Conservation (phyloP, 2,329 filamentous ascomycete species). For the Sporothrix protearum region DNA sequence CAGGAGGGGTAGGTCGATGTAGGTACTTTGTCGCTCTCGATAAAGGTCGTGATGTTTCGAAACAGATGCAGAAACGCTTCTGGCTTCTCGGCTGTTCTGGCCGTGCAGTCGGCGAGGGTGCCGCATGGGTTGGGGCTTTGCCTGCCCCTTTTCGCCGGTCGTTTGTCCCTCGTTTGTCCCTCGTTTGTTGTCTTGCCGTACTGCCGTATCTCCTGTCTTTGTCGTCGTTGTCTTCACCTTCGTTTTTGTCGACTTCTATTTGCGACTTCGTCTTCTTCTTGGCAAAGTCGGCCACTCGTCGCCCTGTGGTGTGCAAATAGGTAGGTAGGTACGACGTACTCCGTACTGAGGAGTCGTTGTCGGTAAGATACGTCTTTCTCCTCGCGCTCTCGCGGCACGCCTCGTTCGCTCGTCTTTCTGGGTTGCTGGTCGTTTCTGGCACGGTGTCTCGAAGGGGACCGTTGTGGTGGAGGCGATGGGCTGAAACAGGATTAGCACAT, state of each 20-base stretch:
- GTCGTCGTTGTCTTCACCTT: neutral
- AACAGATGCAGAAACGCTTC: slow-evolving; percentile 7
- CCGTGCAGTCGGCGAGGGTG: neutral
- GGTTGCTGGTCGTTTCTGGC: neutral
- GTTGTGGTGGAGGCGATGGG: slow-evolving; percentile 16
- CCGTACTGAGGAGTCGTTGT: no score
- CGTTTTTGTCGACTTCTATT: neutral
- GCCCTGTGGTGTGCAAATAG: neutral
- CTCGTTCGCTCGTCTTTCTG: neutral
- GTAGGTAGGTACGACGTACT: no score
- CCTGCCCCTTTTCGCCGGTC: neutral
- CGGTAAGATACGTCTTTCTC: neutral
- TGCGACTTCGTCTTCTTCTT: neutral
- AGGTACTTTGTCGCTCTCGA: neutral
- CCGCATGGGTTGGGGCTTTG: neutral
- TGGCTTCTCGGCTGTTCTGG: neutral
- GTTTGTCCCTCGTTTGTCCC: no score
- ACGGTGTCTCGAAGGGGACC: slow-evolving; percentile 16
- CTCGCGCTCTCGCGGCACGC: neutral
- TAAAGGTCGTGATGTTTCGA: slow-evolving; percentile 19
- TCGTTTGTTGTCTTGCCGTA: neutral
- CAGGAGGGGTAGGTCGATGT: neutral
- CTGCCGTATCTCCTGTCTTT: no score
- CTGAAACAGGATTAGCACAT: slow-evolving; percentile 31
- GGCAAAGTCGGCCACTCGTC: neutral